Base-by-base conservation (phyloP, 495 filamentous ascomycete species). In the Aspergillus indologenus region DNA sequence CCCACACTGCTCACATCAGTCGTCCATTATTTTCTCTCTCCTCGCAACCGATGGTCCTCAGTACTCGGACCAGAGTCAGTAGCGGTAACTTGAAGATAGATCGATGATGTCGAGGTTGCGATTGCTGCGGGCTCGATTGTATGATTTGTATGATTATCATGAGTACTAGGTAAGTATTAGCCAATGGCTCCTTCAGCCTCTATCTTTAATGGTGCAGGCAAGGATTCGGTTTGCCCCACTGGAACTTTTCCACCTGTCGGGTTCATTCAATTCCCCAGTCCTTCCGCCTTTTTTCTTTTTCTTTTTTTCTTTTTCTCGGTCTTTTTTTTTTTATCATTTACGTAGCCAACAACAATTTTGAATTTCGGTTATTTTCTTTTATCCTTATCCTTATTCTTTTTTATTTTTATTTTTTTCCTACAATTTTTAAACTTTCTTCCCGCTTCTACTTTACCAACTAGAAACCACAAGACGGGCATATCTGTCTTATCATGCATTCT, bases 231-330 rank as follows among this genome's bases (percentile, higher is more conserved):
- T 17, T 21, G 21, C 42, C 42, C 53, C 53, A 55, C 53, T 3
- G 40, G 20, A 2, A 53, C 31, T 59, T 43, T 52, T 56, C 47
- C 52, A 56, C 52, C 53, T 56, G 47, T 61, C 46, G 53, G 59
- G 21, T 47, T 56, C 45, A 29, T 51, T 51, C 48, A 51, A 51
- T 56, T 17, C n/a, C 19, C n/a, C 17, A 14, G 22, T 15, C 26
- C 12, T 44, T 34, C 45, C 19, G 31, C n/a, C 29, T 19, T 29
- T 19, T 29, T 50, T 24, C 58, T 21, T 24, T 26, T 15, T 24
- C 20, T 31, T 19, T 51, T 14, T 42, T 51, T 45, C 43, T 19
- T 45, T 40, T 57, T 49, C 20, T 23, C 29, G 34, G 53, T 5
- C 23, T n/a, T 61, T 51, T 47, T 19, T 54, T 21, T 24, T 53